Conservation (phyloP, 2,329 filamentous ascomycete species). For the Colletotrichum trifolii region DNA sequence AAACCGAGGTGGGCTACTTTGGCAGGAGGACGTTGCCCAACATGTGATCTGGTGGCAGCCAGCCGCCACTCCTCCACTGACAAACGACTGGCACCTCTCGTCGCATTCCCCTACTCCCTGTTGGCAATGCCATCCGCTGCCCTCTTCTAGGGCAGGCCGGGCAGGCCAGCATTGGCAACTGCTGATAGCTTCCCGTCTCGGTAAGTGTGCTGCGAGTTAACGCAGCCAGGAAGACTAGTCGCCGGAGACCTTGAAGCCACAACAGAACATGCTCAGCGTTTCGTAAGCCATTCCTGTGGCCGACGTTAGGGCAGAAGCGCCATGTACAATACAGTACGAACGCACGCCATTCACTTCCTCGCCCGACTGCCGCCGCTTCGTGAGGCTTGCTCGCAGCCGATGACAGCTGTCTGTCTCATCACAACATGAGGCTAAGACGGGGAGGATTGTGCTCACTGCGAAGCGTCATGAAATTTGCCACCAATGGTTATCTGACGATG, state of each 20-base stretch:
- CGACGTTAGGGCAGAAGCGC: neutral
- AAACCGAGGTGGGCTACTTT: too few relatives aligned
- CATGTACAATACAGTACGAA: too few relatives aligned
- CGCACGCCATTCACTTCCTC: neutral
- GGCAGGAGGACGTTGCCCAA: neutral
- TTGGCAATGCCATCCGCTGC: neutral
- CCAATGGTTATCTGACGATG: too few relatives aligned
- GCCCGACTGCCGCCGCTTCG: neutral
- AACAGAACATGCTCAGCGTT: too few relatives aligned
- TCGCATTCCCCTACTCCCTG: too few relatives aligned
- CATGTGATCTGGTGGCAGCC: conserved; percentile 23
- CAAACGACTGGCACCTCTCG: too few relatives aligned
- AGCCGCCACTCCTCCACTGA: too few relatives aligned
- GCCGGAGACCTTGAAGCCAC: too few relatives aligned
- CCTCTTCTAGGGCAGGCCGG: conserved; percentile 12
- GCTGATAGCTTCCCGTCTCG: conserved; percentile 26
- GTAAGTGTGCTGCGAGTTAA: conserved; percentile 17
- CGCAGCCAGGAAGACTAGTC: conserved; percentile 3
- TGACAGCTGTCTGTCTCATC: neutral
- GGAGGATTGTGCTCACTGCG: too few relatives aligned
- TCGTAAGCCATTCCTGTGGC: conserved; percentile 1
- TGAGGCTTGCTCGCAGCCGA: conserved; percentile 18
- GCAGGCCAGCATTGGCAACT: conserved; percentile 8
- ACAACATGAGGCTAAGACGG: too few relatives aligned
- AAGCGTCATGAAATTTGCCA: too few relatives aligned